These are phyloP conservation scores for Penicillium lividum DNA, from an alignment of 495 filamentous ascomycete species.

Conservation along the genomic window DNA sequence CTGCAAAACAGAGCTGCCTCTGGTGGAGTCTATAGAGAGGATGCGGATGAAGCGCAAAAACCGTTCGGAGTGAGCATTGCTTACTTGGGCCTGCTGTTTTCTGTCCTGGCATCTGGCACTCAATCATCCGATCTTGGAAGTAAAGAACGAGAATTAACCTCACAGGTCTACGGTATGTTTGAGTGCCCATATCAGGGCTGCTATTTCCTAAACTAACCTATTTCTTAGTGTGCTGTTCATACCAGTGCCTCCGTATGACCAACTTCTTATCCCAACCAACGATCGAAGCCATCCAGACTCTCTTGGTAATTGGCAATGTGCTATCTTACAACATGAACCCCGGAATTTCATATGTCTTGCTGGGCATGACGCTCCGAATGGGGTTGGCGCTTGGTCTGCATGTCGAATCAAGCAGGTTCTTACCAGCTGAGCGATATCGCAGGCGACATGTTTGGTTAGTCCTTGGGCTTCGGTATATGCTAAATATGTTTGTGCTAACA, in stretches of 20 bases:
- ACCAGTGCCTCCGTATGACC: slow-evolving; percentile 62
- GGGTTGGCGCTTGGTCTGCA: slow-evolving; percentile 59
- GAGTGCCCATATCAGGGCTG: background rate
- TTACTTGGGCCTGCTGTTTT: slow-evolving; percentile 72
- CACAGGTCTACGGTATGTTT: slow-evolving; percentile 56
- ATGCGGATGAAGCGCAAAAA: slow-evolving; percentile 34
- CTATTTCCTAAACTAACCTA: slow-evolving; percentile 1
- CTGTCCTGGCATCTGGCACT: slow-evolving; percentile 76
- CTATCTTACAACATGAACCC: slow-evolving; percentile 67
- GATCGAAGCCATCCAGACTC: slow-evolving; percentile 58
- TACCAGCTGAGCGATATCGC: slow-evolving; percentile 39
- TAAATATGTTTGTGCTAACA: slow-evolving; percentile 8
- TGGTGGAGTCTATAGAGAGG: slow-evolving; percentile 43
- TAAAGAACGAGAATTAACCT: slow-evolving; percentile 58
- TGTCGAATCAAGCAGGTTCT: slow-evolving; percentile 51
- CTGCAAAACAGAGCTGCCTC: slow-evolving; percentile 60
- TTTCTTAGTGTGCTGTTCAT: slow-evolving; percentile 57
- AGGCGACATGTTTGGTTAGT: slow-evolving; percentile 47
- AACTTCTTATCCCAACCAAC: slow-evolving; percentile 62
- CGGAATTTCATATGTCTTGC: slow-evolving; percentile 59
- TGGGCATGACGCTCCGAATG: slow-evolving; percentile 60
- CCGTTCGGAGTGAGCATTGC: slow-evolving; percentile 64
- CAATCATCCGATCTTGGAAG: slow-evolving; percentile 72
- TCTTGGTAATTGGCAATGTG: slow-evolving; percentile 60
- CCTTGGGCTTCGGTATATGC: background rate